A percentile compares a stretch with the other conserved stretches of the same genome.
phyloP scores from a whole-genome alignment of 257 asterid genomes.

The Solanum gandarillasii region DNA sequence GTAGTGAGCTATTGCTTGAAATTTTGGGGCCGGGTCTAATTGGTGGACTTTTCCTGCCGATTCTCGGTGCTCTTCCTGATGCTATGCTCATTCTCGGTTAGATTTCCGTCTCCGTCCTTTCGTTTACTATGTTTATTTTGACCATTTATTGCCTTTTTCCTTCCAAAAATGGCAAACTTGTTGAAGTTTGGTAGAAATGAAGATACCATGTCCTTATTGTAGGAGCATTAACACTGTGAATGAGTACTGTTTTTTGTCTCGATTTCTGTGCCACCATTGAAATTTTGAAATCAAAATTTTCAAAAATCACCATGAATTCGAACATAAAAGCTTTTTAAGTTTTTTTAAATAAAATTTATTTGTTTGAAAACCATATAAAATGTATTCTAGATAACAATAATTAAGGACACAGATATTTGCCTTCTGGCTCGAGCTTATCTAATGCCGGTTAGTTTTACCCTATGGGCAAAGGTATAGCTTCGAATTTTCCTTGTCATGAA shows the following conservation, averaged over 20 bases:
- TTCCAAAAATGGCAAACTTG: background rate
- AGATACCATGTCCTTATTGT: background rate
- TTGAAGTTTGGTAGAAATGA: background rate
- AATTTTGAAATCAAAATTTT: too few species aligned
- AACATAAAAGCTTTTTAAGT: background rate
- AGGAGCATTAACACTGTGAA: background rate
- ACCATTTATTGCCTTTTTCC: background rate
- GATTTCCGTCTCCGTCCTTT: background rate
- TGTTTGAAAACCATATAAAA: background rate
- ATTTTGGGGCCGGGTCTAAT: conserved; percentile 83
- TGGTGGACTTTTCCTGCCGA: conserved; percentile 84
- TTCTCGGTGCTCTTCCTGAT: conserved; percentile 94
- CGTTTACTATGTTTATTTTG: background rate
- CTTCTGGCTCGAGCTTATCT: too few species aligned
- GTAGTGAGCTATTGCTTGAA: conserved; percentile 83
- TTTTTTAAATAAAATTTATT: too few species aligned
- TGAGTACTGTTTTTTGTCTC: background rate
- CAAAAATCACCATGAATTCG: too few species aligned
- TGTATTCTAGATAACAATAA: too few species aligned
- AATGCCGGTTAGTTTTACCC: too few species aligned
- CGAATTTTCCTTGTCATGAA: too few species aligned
- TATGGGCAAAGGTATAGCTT: too few species aligned
- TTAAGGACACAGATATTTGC: background rate
- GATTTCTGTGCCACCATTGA: too few species aligned
- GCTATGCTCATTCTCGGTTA: conserved; percentile 86